Base-by-base conservation (phyloP, 2,329 filamentous ascomycete genomes). In the Fusarium clavum region DNA sequence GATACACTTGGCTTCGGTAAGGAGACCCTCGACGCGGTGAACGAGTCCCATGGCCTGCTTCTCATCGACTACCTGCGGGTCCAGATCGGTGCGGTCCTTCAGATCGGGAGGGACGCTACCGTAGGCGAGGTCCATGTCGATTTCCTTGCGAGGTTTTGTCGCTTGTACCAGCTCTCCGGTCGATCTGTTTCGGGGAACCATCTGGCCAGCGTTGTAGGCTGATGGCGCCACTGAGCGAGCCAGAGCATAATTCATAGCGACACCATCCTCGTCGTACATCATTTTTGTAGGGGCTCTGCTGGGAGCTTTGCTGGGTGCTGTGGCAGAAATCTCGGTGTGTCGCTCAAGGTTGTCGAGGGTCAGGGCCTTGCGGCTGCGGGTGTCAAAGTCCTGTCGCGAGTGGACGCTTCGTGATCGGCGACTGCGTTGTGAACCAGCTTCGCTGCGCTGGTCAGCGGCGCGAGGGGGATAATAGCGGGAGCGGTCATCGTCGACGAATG, bases 71-170 rank as follows among this genome's bases (percentile, higher is more conserved):
- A 87, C 82, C 75, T 69, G 77, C 25, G 81, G 81, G 64, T 85
- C 84, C 47, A 86, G 76, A 76, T 88, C 81, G 75, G 83, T 73
- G 72, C 83, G 77, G 79, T 80, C 57, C 76, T 82, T 78, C 81
- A 93, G 80, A 73, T 94, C 88, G 60, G 92, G 89, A 2, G 92
- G 92, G 0, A 96, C 84, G 55, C 93, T 90, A 64, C 95, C 95
- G 75, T 98, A 98, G 10, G 95, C 95, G 10, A 98, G 85, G 77
- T 97, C 87, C 92, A 97, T 94, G 76, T 98, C 95, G 73, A 97
- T 90, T 58, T 90, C 84, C 72, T 86, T 83, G 46, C 75, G 70
- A 27, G 69, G 64, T 73, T 65, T 67, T 47, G 73, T 65, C 51
- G 47, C 34, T 24, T 57, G 52, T 27, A 74, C 73, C 22, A 83